These are phyloP conservation scores for Prillingera fragicola DNA, from an alignment of 1,284 basidiomycete genomes.

Conservation along the genomic window DNA sequence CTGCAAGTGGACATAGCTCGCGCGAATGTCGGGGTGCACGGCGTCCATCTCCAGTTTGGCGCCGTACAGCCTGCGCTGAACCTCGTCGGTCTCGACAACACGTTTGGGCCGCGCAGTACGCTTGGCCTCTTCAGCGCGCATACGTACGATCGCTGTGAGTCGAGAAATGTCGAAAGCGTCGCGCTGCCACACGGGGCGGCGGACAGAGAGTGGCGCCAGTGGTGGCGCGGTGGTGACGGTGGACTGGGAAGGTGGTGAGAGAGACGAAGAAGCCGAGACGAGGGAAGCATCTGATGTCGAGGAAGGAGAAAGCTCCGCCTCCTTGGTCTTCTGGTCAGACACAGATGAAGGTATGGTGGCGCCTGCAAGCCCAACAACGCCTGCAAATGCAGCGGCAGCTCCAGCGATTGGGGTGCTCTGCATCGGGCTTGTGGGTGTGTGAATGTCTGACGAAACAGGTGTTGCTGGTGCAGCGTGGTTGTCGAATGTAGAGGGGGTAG, in stretches of 20 bases:
- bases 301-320: not conserved
- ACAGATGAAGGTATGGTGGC: too few relatives aligned
- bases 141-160: conserved; percentile 35
- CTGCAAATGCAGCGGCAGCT: too few relatives aligned
- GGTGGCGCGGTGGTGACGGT: too few relatives aligned
- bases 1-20: conserved; percentile 64
- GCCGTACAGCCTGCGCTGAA: conserved; percentile 71
- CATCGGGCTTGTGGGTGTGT: too few relatives aligned
- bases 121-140: conserved; percentile 21
- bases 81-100: conserved; percentile 52
- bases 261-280: not conserved
- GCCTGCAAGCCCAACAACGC: too few relatives aligned
- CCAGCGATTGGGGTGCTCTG: too few relatives aligned
- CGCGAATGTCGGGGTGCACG: conserved; percentile 65
- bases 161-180: conserved; percentile 44
- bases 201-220: too few relatives aligned
- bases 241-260: too few relatives aligned
- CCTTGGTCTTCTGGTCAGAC: too few relatives aligned
- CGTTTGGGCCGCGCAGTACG: conserved; percentile 12
- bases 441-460: too few relatives aligned
- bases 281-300: not conserved
- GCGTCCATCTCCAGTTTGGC: conserved; percentile 51
- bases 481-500: not conserved
- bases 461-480: too few relatives aligned
- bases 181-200: conserved; percentile 51